These are phyloP conservation scores for Leucoagaricus sp. DNA, from an alignment of 1,284 basidiomycete species.

Conservation along the genomic window DNA sequence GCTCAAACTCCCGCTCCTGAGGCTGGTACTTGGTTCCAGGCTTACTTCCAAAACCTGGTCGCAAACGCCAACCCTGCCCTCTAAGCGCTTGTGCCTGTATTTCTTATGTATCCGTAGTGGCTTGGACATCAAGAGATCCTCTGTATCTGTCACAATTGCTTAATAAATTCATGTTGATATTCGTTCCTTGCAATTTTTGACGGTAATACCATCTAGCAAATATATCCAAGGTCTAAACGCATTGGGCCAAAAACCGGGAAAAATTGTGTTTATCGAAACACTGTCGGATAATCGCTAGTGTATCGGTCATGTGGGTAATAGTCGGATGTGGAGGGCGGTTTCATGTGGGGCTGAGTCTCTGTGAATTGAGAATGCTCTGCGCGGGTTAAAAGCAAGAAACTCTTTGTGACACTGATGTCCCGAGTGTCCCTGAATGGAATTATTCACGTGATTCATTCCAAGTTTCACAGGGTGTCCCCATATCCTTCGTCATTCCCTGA, in stretches of 20 bases:
- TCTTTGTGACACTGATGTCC: too few species aligned
- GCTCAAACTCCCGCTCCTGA: slow-evolving; percentile 58
- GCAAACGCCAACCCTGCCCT: slow-evolving; percentile 54
- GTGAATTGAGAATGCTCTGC: too few species aligned
- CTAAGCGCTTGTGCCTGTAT: slow-evolving; percentile 27
- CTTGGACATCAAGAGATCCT: not conserved
- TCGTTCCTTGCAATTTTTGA: not conserved
- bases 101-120: slow-evolving; percentile 2
- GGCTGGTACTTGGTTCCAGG: slow-evolving; percentile 66
- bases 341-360: too few species aligned
- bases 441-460: slow-evolving; percentile 18
- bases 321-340: too few species aligned
- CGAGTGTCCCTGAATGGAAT: too few species aligned
- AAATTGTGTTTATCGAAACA: too few species aligned
- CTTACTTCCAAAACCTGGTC: slow-evolving; percentile 59
- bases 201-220: too few species aligned
- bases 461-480: slow-evolving; percentile 8
- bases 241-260: too few species aligned
- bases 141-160: slow-evolving; percentile 2
- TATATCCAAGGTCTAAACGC: too few species aligned
- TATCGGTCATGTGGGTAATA: too few species aligned
- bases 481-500: slow-evolving; percentile 9
- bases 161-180: not conserved
- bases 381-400: too few species aligned
- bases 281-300: too few species aligned